Conservation (phyloP, 2,329 filamentous ascomycete genomes). For the Berkeleyomyces rouxiae region DNA sequence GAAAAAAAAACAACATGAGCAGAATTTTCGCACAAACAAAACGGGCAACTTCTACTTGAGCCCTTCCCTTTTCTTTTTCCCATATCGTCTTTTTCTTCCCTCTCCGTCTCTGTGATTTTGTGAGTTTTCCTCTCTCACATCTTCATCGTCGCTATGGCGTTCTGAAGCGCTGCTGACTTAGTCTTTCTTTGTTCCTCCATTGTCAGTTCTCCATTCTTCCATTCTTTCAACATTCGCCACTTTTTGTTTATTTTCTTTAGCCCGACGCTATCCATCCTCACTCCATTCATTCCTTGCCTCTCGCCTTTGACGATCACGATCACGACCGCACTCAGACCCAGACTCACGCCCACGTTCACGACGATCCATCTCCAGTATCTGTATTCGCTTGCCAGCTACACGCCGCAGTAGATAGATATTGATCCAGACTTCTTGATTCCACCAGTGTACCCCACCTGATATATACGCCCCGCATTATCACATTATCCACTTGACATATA, state of each 20-base stretch:
- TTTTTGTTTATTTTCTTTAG: neutral
- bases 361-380: neutral
- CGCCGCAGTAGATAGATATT: neutral
- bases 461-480: neutral
- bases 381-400: too few species aligned
- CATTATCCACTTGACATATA: neutral
- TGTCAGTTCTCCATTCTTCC: neutral
- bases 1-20: neutral
- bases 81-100: neutral
- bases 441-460: neutral
- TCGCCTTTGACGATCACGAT: neutral
- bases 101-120: neutral
- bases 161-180: neutral
- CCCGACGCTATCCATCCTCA: neutral
- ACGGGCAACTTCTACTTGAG: neutral
- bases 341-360: neutral
- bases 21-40: conserved; percentile 3
- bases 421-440: neutral
- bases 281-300: neutral
- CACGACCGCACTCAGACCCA: neutral
- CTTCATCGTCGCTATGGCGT: neutral
- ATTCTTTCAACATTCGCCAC: neutral
- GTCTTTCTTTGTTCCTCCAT: neutral
- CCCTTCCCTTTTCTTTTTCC: neutral
- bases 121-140: neutral